Base-by-base conservation (phyloP, 163 green algal genomes). In the Trebouxia gelatinosa region DNA sequence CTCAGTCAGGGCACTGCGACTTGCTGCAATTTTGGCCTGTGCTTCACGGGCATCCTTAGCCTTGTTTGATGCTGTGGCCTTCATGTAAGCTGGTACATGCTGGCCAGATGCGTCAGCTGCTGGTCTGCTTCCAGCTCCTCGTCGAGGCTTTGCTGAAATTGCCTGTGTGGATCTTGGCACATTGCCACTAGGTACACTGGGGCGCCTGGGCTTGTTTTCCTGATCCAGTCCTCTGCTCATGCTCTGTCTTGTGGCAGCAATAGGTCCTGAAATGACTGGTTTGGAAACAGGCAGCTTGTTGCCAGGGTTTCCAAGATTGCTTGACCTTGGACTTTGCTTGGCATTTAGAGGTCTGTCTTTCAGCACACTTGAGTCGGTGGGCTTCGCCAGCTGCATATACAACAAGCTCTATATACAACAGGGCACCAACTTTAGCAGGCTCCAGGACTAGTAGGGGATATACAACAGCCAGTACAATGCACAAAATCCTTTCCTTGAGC, bases 11-110 rank as follows among this genome's bases (percentile, higher is more conserved):
- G 64, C 64, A 35, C 32, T 72, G 64, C 64, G 64, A 19, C 23
- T 31, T 54, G 64, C 64, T 72, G 64, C 64, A 72, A 72, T 72
- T 72, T 72, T 54, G 19, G 64, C 35, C 32, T 72, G 64, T 23
- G 50, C 35, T 37, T 51, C 64, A 54, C 21, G 64, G 5, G 64
- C 64, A 51, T 76, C 68, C 7, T 76, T 76, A 28, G 68, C 68
- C 9, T 61, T 59, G 16, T 62, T 38, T 23, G 68, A 76, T 62
- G 68, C 68, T 26, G 68, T 76, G 13, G 68, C 68, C 40, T 76
- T 76, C 68, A 76, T 76, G 43, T 76, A 76, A 37, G 68, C 64
- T 35, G 64, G 64, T 19, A 72, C 37, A 35, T 72, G n/a, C n/a
- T n/a, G n/a, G n/a, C n/a, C n/a, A n/a, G n/a, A n/a, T n/a, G n/a